Percentiles rank a stretch among this genome's conserved stretches.
Conservation (phyloP, 1,284 basidiomycete species). For the Heterobasidion occidentale region DNA sequence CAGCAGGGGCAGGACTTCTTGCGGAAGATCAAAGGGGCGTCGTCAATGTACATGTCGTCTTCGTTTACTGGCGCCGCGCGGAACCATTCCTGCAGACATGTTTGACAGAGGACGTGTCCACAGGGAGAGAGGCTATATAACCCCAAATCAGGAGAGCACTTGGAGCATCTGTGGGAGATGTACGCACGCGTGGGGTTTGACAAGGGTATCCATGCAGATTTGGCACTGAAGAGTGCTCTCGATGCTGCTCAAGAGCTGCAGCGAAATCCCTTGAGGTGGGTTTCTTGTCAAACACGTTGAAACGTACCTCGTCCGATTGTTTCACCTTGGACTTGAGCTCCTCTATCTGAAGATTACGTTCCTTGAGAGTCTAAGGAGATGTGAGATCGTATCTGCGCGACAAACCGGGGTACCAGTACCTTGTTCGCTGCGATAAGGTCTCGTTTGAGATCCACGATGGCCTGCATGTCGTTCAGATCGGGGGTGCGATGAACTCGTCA, state of each 20-base stretch:
- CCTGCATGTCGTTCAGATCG: slow-evolving; percentile 21
- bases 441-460: slow-evolving; percentile 38
- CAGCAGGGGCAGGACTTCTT: slow-evolving; percentile 68
- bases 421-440: slow-evolving; percentile 28
- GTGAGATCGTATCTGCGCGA: slow-evolving; percentile 4
- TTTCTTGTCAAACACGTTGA: not conserved
- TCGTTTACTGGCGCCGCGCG: slow-evolving; percentile 48
- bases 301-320: slow-evolving; percentile 47
- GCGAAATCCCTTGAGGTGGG: slow-evolving; percentile 2
- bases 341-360: slow-evolving; percentile 37
- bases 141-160: not conserved
- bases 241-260: slow-evolving; percentile 43
- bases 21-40: slow-evolving; percentile 45
- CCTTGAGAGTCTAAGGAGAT: slow-evolving; percentile 36
- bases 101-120: slow-evolving; percentile 61
- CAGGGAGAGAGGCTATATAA: slow-evolving; percentile 54
- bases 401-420: slow-evolving; percentile 15
- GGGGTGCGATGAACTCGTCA: not conserved
- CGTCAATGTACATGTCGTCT: slow-evolving; percentile 47
- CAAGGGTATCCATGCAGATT: slow-evolving; percentile 64
- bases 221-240: slow-evolving; percentile 60
- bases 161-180: not conserved
- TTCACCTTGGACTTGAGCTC: slow-evolving; percentile 37
- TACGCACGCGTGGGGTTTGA: slow-evolving; percentile 58
- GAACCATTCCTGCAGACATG: slow-evolving; percentile 71